Conservation (phyloP, 2,329 filamentous ascomycete species). For the Thermomyces lanuginosus region DNA sequence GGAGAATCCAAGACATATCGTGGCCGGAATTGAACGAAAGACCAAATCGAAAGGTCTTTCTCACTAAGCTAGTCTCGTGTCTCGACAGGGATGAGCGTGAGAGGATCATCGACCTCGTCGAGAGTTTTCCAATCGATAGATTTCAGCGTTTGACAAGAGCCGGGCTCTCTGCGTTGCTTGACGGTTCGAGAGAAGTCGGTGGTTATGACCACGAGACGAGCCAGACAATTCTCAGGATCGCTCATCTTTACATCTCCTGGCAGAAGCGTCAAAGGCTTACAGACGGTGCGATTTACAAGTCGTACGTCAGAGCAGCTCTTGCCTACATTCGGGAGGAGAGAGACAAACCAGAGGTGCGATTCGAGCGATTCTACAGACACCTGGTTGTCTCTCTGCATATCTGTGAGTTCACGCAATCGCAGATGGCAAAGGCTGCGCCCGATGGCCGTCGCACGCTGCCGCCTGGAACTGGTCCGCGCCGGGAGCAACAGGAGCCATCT, state of each 20-base stretch:
- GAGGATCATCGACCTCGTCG: slow-evolving; percentile 7
- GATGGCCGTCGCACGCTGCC: no score
- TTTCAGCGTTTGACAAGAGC: slow-evolving; percentile 7
- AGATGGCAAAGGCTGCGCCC: no score
- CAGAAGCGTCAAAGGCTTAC: slow-evolving; percentile 11
- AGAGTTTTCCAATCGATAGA: slow-evolving; percentile 5
- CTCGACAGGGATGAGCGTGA: slow-evolving; percentile 10
- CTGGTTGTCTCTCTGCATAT: no score
- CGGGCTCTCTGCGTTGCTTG: slow-evolving; percentile 9
- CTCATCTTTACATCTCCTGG: slow-evolving; percentile 19
- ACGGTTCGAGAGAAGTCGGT: slow-evolving; percentile 3
- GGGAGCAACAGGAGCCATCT: slow-evolving; percentile 10
- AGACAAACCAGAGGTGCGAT: no score
- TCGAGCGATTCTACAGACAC: no score
- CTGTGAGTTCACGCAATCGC: no score
- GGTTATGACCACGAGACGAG: slow-evolving; percentile 5
- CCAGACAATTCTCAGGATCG: slow-evolving; percentile 11
- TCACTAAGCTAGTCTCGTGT: slow-evolving; percentile 16
- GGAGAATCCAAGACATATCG: no score
- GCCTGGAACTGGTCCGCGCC: no score
- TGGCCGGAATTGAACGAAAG: slow-evolving; percentile 22
- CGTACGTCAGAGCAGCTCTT: no score
- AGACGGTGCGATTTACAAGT: no score
- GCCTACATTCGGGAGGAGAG: no score
- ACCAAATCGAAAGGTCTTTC: slow-evolving; percentile 21